Evolutionary conservation across 225 moss, liverwort and hornwort species (phyloP).

Genomic region (Marchantia paleacea): DNA sequence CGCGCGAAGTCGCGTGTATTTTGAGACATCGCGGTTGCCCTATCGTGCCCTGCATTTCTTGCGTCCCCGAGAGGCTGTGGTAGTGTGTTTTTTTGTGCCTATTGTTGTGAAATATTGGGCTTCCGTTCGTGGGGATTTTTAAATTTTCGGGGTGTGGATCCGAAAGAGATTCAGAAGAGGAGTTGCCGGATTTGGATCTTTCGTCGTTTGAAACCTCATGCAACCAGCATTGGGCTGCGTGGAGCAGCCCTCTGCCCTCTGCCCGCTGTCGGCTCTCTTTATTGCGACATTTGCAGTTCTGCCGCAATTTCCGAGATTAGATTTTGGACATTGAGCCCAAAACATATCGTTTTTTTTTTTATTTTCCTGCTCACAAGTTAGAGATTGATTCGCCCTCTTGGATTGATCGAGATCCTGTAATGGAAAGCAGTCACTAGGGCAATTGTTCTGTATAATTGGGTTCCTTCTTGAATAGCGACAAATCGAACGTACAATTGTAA

Average conservation of each 20-base stretch:
- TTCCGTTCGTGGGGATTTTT: neutral
- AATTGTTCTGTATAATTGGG: neutral
- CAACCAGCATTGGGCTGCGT: slow-evolving; percentile 36
- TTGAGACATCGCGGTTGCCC: neutral
- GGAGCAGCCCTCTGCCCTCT: slow-evolving; percentile 28
- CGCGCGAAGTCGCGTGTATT: neutral
- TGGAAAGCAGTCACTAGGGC: neutral
- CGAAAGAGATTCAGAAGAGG: neutral
- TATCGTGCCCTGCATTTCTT: slow-evolving; percentile 6
- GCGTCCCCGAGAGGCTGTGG: neutral
- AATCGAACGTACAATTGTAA: neutral
- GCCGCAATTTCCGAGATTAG: neutral
- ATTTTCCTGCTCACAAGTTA: neutral
- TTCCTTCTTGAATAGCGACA: neutral
- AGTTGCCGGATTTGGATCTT: neutral
- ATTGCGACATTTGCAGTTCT: slow-evolving; percentile 2
- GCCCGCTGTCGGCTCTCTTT: neutral
- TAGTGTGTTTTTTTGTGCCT: neutral
- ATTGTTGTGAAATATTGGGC: neutral
- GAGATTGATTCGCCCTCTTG: neutral
- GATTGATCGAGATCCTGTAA: neutral
- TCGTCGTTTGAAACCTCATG: slow-evolving; percentile 14
- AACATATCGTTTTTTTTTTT: neutral
- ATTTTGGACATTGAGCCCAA: neutral
- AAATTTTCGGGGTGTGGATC: neutral